Evolutionary conservation across 208 protist species (phyloP), one percentile per base, ranked within the genome.

Genomic region (Acanthamoeba sp.): DNA sequence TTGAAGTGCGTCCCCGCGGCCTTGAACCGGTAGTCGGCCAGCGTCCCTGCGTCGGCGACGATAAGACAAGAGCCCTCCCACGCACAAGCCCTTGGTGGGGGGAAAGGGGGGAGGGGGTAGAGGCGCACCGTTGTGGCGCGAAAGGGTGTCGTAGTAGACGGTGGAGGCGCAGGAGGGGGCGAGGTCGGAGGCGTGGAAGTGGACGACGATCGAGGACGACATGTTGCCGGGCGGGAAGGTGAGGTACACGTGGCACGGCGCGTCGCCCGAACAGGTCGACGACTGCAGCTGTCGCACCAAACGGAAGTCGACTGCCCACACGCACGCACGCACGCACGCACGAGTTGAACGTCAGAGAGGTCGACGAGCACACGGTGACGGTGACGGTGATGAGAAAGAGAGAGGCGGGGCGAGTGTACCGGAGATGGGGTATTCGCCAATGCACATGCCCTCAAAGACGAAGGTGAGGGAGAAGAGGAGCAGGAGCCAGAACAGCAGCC

Each of bases 371-470:
- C n/a, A n/a, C n/a, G n/a, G n/a, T n/a, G n/a, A n/a, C n/a, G n/a
- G 29, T 80, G 18, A 36, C n/a, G 36, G 29, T 22, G 29, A 9
- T 4, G 14, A 48, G 29, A 16, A 45, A 4, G 7, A 48, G 29
- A 78, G 69, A 40, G 29, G 64, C 4, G 73, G 16, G 38, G 22
- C 48, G 38, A 84, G 78, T 34, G 27, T 85, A 87, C 78, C 59
- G 24, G 78, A 87, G 40, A 87, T 87, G 42, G 78, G 78, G 45
- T 87, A 87, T 38, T 87, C 78, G 78, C 78, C 78, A 45, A 87
- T 87, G 78, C 78, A 87, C 78, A 87, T 59, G 78, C 78, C 78
- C 48, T 87, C 78, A 20, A 87, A 87, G 78, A 87, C 78, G n/a
- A 87, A 87, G 24, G 42, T 87, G 45, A 87, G 18, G 5, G 78